A percentile compares a stretch with the other conserved stretches of the same genome.
phyloP scores from a whole-genome alignment of 352 stramenopile species.

The Phytophthora vignae region DNA sequence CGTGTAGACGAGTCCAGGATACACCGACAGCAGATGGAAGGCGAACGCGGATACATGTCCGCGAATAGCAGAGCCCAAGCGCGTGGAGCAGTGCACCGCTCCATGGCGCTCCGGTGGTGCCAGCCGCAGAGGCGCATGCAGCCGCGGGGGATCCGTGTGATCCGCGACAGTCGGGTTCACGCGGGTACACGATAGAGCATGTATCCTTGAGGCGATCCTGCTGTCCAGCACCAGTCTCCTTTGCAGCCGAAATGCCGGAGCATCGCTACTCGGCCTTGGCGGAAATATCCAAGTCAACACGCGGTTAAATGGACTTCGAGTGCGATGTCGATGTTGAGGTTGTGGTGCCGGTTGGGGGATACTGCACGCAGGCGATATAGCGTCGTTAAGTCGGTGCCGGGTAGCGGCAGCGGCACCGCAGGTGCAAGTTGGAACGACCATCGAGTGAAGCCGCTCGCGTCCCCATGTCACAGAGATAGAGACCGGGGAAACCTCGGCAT shows the following conservation, averaged over 20 bases:
- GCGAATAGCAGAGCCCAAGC: slow-evolving; percentile 8
- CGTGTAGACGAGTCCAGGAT: slow-evolving; percentile 30
- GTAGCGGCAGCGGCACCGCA: not conserved
- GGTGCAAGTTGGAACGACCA: slow-evolving; percentile 13
- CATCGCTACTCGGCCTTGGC: not conserved
- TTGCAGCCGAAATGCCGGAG: not conserved
- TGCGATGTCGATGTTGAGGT: not conserved
- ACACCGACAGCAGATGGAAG: slow-evolving; percentile 28
- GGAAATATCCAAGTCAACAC: not conserved
- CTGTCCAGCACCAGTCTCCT: slow-evolving; percentile 5
- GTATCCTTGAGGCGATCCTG: slow-evolving; percentile 38
- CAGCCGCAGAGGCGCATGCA: slow-evolving; percentile 6
- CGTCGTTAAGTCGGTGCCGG: slow-evolving; percentile 8
- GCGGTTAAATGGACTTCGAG: not conserved
- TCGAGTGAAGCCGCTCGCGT: slow-evolving; percentile 11
- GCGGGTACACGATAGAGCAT: slow-evolving; percentile 27
- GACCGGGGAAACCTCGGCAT: slow-evolving; percentile 12
- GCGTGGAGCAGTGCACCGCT: slow-evolving; percentile 2
- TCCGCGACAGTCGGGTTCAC: slow-evolving; percentile 29
- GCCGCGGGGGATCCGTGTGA: slow-evolving; percentile 9
- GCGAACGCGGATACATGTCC: slow-evolving; percentile 16
- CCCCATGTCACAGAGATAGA: slow-evolving; percentile 27
- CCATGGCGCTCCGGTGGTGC: not conserved
- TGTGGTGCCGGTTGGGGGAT: not conserved
- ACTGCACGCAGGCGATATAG: not conserved